Conservation (phyloP, 2,329 filamentous ascomycete genomes). For the Triangularia setosa region DNA sequence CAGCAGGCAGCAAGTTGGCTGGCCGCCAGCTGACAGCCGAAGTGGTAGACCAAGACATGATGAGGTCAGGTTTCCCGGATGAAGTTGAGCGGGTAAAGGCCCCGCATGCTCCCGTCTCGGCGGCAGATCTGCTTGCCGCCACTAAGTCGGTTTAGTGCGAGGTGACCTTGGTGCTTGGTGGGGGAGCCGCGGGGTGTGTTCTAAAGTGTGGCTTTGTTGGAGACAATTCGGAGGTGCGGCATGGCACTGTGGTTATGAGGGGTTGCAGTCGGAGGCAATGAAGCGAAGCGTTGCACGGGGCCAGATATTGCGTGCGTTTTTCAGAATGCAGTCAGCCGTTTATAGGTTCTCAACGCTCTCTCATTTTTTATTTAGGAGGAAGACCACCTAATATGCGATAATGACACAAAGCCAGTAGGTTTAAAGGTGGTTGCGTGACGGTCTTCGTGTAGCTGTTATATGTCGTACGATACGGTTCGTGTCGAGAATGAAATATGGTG, state of each 20-base stretch:
- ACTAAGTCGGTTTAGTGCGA: background rate
- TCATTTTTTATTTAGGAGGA: too few species aligned
- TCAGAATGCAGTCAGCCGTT: too few species aligned
- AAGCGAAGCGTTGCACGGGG: background rate
- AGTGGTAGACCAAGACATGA: background rate
- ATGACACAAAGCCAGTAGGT: too few species aligned
- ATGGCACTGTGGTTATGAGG: background rate
- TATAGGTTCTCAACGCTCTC: too few species aligned
- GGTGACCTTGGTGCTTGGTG: background rate
- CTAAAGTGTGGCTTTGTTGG: background rate
- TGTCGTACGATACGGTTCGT: too few species aligned
- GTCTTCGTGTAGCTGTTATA: too few species aligned
- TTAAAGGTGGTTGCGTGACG: too few species aligned
- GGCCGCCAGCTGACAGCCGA: background rate
- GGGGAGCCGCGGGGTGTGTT: background rate
- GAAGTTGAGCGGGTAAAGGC: background rate
- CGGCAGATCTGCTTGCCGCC: slow-evolving; percentile 9
- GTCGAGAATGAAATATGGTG: too few species aligned
- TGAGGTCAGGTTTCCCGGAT: background rate
- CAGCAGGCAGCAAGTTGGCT: background rate
- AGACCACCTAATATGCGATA: too few species aligned
- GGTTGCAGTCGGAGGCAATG: background rate
- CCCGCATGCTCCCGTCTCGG: slow-evolving; percentile 4
- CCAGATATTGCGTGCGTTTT: too few species aligned
- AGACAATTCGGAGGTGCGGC: background rate